Percentiles rank a stretch among this genome's conserved stretches.
phyloP scores from a whole-genome alignment of 2,329 filamentous ascomycete genomes.

The Claviceps sp. region DNA sequence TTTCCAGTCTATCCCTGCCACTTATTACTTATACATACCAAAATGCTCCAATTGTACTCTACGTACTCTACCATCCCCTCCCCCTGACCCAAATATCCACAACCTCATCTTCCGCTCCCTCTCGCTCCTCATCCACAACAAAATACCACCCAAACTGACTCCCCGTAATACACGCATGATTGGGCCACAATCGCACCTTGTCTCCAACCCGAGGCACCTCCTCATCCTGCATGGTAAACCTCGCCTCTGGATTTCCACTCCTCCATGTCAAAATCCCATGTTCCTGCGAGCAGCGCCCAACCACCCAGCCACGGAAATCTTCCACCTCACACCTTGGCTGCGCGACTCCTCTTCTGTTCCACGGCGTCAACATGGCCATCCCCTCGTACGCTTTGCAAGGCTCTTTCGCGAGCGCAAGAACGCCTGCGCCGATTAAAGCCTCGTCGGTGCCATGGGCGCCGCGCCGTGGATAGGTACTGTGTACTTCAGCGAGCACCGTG shows the following conservation, averaged over 20 bases:
- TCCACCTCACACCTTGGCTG: constrained; percentile 17
- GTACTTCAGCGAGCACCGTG: constrained; percentile 58
- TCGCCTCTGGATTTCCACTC: constrained; percentile 17
- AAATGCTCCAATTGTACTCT: neutral
- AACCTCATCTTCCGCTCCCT: constrained; percentile 42
- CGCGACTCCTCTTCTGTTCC: constrained; percentile 25
- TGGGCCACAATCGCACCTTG: constrained; percentile 60
- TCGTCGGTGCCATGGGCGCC: constrained; percentile 38
- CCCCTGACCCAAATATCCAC: constrained; percentile 55
- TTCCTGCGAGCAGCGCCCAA: constrained; percentile 63
- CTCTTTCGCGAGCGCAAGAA: constrained; percentile 59
- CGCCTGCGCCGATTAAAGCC: constrained; percentile 55
- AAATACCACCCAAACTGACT: constrained; percentile 61
- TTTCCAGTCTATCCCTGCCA: neutral
- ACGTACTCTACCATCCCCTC: constrained; percentile 11
- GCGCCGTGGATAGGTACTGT: constrained; percentile 51
- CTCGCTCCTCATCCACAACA: constrained; percentile 50
- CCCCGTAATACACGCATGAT: constrained; percentile 68
- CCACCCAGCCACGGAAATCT: constrained; percentile 46
- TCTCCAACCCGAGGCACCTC: constrained; percentile 44
- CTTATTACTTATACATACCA: neutral
- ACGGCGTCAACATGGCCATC: constrained; percentile 56
- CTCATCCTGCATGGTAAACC: constrained; percentile 4
- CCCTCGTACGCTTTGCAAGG: constrained; percentile 58
- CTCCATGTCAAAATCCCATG: constrained; percentile 58